A percentile compares a stretch with the other conserved stretches of the same genome.
phyloP scores from a whole-genome alignment of 441 rosid species.

The Gossypium trilobum region DNA sequence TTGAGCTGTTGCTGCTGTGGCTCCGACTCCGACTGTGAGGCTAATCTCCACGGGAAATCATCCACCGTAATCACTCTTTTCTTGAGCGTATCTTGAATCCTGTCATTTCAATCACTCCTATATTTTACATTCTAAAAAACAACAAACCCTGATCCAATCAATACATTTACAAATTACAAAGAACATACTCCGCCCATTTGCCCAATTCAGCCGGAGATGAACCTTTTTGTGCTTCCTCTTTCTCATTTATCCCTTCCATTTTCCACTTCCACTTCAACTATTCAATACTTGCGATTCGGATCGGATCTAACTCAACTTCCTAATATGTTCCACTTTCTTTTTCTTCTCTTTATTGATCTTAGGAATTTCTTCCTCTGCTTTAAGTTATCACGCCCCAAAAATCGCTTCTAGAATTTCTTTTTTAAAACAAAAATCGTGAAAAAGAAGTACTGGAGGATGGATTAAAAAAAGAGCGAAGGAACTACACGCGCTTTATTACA shows the following conservation, averaged over 20 bases:
- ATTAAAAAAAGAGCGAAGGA: background rate
- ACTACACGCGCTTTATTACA: constrained; percentile 20
- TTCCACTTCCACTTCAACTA: background rate
- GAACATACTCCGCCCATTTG: constrained; percentile 6
- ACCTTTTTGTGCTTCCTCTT: background rate
- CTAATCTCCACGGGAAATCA: constrained; percentile 54
- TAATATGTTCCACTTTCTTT: background rate
- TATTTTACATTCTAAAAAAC: constrained; percentile 2
- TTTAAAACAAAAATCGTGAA: background rate
- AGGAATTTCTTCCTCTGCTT: background rate
- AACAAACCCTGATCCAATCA: background rate
- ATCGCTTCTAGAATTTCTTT: background rate
- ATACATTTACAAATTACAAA: background rate
- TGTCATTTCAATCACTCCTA: background rate
- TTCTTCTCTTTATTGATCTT: background rate
- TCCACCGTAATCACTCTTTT: constrained; percentile 42
- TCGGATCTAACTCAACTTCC: background rate
- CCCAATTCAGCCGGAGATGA: background rate
- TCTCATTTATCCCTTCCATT: constrained; percentile 5
- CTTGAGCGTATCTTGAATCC: constrained; percentile 46
- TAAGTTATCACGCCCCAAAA: background rate
- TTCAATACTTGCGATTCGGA: background rate
- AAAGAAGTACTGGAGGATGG: background rate
- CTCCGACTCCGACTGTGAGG: constrained; percentile 2
- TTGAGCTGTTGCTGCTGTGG: constrained; percentile 26